These are phyloP conservation scores for Rehmannia glutinosa DNA, from an alignment of 257 asterid genomes.

Conservation along the genomic window DNA sequence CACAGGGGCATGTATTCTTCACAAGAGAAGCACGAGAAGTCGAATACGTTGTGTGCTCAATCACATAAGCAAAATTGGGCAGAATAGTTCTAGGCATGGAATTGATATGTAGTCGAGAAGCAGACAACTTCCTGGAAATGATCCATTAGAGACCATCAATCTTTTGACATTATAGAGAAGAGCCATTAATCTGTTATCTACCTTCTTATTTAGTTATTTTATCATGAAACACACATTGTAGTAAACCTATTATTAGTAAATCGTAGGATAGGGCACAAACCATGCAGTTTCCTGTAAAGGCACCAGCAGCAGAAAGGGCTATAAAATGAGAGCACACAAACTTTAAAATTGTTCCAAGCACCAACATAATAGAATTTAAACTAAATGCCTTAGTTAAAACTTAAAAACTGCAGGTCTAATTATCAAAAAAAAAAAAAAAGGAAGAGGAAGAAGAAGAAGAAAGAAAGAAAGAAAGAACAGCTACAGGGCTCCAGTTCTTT, in stretches of 20 bases:
- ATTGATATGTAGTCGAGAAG: slow-evolving; percentile 32
- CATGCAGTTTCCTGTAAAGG: neutral
- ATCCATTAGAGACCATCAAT: slow-evolving; percentile 19
- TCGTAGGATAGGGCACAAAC: neutral
- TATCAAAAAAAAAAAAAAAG: neutral
- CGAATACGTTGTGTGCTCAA: slow-evolving; percentile 22
- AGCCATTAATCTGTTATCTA: neutral
- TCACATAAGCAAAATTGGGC: slow-evolving; percentile 22
- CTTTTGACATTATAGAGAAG: neutral
- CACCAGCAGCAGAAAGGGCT: neutral
- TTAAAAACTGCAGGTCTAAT: neutral
- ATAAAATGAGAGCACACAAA: neutral
- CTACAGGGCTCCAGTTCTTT: neutral
- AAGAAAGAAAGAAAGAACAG: neutral
- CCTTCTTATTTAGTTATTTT: neutral
- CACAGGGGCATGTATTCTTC: slow-evolving; percentile 27
- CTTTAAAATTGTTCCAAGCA: neutral
- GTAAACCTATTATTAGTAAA: too few relatives aligned
- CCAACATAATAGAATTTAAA: too few relatives aligned
- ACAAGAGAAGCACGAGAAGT: slow-evolving; percentile 17
- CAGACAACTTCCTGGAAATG: slow-evolving; percentile 47
- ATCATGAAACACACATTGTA: too few relatives aligned
- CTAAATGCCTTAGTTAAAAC: neutral
- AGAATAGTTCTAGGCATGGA: slow-evolving; percentile 15
- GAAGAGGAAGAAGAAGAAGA: neutral